Evolutionary conservation across 2,329 filamentous ascomycete genomes (phyloP).

Genomic region (Colletotrichum sp.): DNA sequence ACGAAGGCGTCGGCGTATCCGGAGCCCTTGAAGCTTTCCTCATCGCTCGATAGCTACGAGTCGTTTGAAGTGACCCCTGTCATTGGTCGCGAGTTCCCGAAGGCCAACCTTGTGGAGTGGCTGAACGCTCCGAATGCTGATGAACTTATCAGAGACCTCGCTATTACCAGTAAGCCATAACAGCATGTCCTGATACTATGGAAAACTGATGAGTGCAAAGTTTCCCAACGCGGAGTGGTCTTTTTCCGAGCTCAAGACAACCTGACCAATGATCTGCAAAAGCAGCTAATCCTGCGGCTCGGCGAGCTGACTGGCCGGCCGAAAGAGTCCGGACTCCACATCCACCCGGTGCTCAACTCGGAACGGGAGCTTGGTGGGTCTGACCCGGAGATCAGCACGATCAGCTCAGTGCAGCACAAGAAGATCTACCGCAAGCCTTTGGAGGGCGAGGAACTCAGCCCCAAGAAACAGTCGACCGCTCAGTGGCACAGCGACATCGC

Average conservation of each 20-base stretch:
- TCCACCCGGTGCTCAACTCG: slow-evolving; percentile 63
- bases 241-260: slow-evolving; percentile 67
- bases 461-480: slow-evolving; percentile 34
- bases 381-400: slow-evolving; percentile 64
- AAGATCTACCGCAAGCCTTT: slow-evolving; percentile 35
- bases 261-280: slow-evolving; percentile 63
- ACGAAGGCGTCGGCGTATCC: not conserved
- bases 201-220: slow-evolving; percentile 33
- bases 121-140: slow-evolving; percentile 61
- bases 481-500: slow-evolving; percentile 60
- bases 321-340: slow-evolving; percentile 60
- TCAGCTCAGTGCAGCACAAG: slow-evolving; percentile 55
- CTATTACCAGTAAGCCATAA: slow-evolving; percentile 56
- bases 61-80: slow-evolving; percentile 57
- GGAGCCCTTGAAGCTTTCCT: slow-evolving; percentile 36
- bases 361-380: slow-evolving; percentile 54
- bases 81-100: slow-evolving; percentile 60
- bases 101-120: slow-evolving; percentile 56
- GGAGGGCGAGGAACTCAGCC: slow-evolving; percentile 28
- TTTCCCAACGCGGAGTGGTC: slow-evolving; percentile 67
- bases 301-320: slow-evolving; percentile 67
- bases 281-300: slow-evolving; percentile 62
- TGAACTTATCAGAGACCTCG: slow-evolving; percentile 62
- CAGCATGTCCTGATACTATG: not conserved
- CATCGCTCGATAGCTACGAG: slow-evolving; percentile 46